A percentile compares a stretch with the other conserved stretches of the same genome.
These are phyloP conservation scores for Amphibolis antarctica DNA, from an alignment of 106 monocot species.

Conservation along the genomic window DNA sequence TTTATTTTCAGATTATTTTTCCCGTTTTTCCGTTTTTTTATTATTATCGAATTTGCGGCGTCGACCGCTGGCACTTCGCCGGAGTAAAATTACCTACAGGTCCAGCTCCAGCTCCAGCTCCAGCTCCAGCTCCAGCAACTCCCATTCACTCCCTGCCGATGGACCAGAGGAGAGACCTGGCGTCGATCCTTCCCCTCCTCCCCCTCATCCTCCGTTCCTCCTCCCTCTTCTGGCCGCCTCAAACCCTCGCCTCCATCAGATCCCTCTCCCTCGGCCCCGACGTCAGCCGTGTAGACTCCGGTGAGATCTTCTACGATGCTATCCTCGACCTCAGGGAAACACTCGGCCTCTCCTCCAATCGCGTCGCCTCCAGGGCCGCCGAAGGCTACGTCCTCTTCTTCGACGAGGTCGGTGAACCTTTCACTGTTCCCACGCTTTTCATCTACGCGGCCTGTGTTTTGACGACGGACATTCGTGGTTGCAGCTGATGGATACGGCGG, in stretches of 20 bases:
- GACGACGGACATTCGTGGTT: constrained; percentile 2
- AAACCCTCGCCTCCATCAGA: constrained; percentile 40
- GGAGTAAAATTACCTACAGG: no score
- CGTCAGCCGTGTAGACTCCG: constrained; percentile 63
- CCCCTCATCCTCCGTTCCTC: constrained; percentile 53
- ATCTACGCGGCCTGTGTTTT: background rate
- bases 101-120: no score
- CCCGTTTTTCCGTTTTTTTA: no score
- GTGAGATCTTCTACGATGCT: constrained; percentile 56
- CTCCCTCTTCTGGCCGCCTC: constrained; percentile 51
- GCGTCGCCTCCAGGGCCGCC: constrained; percentile 28
- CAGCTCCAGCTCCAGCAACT: no score
- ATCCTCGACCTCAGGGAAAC: constrained; percentile 53
- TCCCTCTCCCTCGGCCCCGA: constrained; percentile 57
- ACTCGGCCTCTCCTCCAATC: constrained; percentile 35
- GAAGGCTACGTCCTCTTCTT: constrained; percentile 70
- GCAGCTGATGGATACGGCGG: constrained; percentile 54
- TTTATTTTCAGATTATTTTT: no score
- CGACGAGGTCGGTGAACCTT: constrained; percentile 41
- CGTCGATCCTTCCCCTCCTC: constrained; percentile 58
- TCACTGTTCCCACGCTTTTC: background rate
- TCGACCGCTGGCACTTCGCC: no score
- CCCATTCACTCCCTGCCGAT: no score
- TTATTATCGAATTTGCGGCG: no score
- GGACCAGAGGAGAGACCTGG: constrained; percentile 54